Percentiles rank a stretch among this genome's conserved stretches.
These are phyloP conservation scores for Acanthamoeba royreba DNA, from an alignment of 208 protist species.

Conservation along the genomic window DNA sequence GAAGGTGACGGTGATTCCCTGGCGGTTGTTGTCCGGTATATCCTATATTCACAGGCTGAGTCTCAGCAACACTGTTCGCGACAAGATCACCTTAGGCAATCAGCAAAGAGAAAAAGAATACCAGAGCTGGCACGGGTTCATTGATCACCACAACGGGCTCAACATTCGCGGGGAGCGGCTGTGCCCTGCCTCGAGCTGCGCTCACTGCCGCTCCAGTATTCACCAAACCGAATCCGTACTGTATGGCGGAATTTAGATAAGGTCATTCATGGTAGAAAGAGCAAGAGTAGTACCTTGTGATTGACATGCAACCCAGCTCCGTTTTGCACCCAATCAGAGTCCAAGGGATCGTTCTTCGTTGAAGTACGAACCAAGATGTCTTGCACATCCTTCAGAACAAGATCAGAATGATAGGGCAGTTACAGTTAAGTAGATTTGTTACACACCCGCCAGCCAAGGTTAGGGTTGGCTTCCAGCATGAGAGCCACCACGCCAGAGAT, in stretches of 20 bases:
- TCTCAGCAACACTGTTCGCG: too few relatives aligned
- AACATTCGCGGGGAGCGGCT: not conserved
- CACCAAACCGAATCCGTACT: not conserved
- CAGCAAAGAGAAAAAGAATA: not conserved
- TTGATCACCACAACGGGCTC: not conserved
- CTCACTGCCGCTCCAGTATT: not conserved
- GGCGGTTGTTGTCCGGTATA: not conserved
- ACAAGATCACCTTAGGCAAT: too few relatives aligned
- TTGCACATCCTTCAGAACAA: conserved; percentile 24
- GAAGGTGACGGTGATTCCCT: not conserved
- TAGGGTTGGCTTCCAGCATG: not conserved
- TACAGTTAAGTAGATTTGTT: not conserved
- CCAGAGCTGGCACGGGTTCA: not conserved
- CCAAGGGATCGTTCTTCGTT: not conserved
- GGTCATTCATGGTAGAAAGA: not conserved
- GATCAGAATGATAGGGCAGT: too few relatives aligned
- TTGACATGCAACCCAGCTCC: conserved; percentile 3
- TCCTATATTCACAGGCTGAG: too few relatives aligned
- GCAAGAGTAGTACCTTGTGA: not conserved
- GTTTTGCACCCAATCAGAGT: not conserved
- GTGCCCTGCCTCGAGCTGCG: not conserved
- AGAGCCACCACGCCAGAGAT: not conserved
- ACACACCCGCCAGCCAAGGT: not conserved
- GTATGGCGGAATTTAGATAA: not conserved
- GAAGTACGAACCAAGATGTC: not conserved